Evolutionary conservation across 768 basidiomycete species (phyloP), one percentile per base, ranked within the genome.

Genomic region (Guyanaporus albipodus): DNA sequence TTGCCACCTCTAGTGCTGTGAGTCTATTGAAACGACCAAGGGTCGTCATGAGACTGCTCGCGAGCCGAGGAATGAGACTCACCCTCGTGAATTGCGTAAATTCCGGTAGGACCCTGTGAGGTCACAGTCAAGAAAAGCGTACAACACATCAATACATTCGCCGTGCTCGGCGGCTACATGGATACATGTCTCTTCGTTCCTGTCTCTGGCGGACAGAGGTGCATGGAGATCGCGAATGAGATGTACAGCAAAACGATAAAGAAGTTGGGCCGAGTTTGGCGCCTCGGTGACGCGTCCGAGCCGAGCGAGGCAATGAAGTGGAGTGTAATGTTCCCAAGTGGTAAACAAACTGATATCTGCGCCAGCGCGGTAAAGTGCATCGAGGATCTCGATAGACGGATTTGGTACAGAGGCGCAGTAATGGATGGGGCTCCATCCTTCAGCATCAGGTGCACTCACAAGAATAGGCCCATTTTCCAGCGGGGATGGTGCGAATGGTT

Each of bases 141-240:
- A 70, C 33, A 89, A 65, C 17, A 88, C 64, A 43, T 83, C 80
- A 17, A 81, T 67, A 63, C 76, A 85, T 44, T 75, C 69, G 37
- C 87, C 87, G 53, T 79, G 78, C 57, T 87, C 85, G 11, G 87
- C 87, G 38, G 86, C 87, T 49, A 87, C 70, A 69, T 90, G 87
- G 39, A 90, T 73, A 70, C 85, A 87, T 4, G 87, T 89, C 59
- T 90, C 86, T 53, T 80, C 79, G 43, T 82, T 66, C 52, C 68
- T 76, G 63, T 89, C 85, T 37, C 73, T 68, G 17, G 87, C 83
- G 23, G 78, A 73, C 33, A 90, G 61, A 0, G 87, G 86, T 6
- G 83, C 82, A 24, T 77, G 79, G 24, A 89, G 78, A 58, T 87
- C 82, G 46, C 72, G 71, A 29, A 89, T 74, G 46, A 89, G 76